These are phyloP conservation scores for Annona cherimola DNA, from an alignment of 164 flowering plant genomes.

Conservation along the genomic window DNA sequence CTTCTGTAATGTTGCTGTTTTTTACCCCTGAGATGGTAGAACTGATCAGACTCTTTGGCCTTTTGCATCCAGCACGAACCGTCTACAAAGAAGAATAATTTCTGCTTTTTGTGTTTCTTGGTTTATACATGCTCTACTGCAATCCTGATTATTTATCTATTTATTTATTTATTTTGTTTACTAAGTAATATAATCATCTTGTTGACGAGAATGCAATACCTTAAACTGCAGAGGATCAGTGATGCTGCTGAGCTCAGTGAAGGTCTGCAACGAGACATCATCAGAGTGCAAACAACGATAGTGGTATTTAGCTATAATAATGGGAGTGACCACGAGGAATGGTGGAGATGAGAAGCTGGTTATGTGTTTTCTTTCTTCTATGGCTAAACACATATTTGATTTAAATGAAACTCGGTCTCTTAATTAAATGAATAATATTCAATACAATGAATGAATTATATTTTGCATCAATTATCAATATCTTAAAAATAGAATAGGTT, in stretches of 20 bases:
- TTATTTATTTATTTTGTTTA: too few relatives aligned
- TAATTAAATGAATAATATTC: too few relatives aligned
- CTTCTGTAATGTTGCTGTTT: background rate
- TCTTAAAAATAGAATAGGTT: too few relatives aligned
- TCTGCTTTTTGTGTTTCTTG: background rate
- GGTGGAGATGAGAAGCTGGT: too few relatives aligned
- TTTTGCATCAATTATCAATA: too few relatives aligned
- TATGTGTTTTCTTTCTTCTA: too few relatives aligned
- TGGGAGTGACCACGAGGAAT: too few relatives aligned
- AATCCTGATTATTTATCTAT: too few relatives aligned
- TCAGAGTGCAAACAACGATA: conserved; percentile 40
- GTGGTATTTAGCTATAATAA: conserved; percentile 2
- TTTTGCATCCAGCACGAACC: conserved; percentile 23
- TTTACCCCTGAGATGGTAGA: background rate
- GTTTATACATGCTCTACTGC: background rate
- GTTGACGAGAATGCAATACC: background rate
- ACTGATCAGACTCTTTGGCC: background rate
- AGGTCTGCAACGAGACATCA: conserved; percentile 28
- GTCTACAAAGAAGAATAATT: conserved; percentile 28
- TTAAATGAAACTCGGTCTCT: too few relatives aligned
- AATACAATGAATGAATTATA: too few relatives aligned
- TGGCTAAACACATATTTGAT: too few relatives aligned
- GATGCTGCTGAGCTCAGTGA: conserved; percentile 23
- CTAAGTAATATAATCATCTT: too few relatives aligned
- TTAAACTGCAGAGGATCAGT: conserved; percentile 41